Percentiles rank a stretch among this genome's conserved stretches.
These are phyloP conservation scores for Cadophora sp. DNA, from an alignment of 2,329 filamentous ascomycete species.

Conservation along the genomic window DNA sequence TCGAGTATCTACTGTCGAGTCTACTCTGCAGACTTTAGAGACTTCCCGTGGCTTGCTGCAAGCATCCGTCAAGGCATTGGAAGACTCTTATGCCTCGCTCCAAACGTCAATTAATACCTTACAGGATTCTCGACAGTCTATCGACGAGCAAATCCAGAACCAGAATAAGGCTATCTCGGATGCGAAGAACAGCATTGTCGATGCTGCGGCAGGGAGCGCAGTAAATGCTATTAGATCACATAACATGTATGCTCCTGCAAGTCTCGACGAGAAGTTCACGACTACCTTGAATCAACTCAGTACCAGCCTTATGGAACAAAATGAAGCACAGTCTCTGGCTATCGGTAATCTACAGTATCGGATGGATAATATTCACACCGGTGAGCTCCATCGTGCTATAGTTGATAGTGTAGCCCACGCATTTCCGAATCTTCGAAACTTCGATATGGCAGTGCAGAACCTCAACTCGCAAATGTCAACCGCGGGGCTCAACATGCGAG, in stretches of 20 bases:
- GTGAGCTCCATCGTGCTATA: slow-evolving; percentile 37
- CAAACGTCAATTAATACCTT: background rate
- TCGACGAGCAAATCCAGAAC: background rate
- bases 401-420: slow-evolving; percentile 1
- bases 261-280: background rate
- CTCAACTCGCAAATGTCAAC: background rate
- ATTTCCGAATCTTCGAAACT: slow-evolving; percentile 16
- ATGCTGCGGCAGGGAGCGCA: background rate
- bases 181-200: background rate
- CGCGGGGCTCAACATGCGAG: background rate
- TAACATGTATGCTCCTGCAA: slow-evolving; percentile 6
- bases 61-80: background rate
- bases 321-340: slow-evolving; percentile 20
- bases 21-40: background rate
- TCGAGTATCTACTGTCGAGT: background rate
- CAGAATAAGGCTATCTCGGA: slow-evolving; percentile 1
- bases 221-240: background rate
- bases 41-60: background rate
- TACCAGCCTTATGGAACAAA: background rate
- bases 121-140: background rate
- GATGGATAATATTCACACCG: slow-evolving; percentile 42
- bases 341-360: slow-evolving; percentile 30
- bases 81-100: background rate
- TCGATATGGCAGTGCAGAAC: background rate
- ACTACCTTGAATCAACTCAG: background rate